Evolutionary conservation across 139 green algal species (phyloP), one percentile per base, ranked within the genome.

Genomic region (Tetradesmus obliquus): DNA sequence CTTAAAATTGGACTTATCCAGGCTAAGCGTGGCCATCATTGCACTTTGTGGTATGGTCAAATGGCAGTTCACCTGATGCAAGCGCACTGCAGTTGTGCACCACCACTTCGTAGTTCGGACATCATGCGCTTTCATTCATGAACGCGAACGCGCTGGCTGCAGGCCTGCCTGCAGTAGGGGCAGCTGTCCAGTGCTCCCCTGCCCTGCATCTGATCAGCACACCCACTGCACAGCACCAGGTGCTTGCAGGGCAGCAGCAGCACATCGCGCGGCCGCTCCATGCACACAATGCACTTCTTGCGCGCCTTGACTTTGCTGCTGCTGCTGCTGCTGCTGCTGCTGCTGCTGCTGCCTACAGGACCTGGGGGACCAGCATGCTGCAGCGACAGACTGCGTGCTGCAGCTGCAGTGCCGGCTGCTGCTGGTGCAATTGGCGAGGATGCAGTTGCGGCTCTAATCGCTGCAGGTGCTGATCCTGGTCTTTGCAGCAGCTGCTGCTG

Each of bases 201-300:
- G 22, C 24, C 76, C 72, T 76, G 13, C 54, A 91, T 55, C 20
- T 20, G 13, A 22, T 32, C 51, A 74, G 55, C 20, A 76, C 87
- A 84, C 60, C 54, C 72, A 3, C 22, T 62, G 74, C 72, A 84
- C 74, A 86, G 53, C 87, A 84, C 87, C 20, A 84, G 9, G 72
- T 91, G 87, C n/a, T 22, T 32, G 55, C 87, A 86, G 20, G 72
- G 87, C 74, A 86, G 72, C 87, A 91, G 87, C 72, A 86, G 72
- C 55, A 60, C 24, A n/a, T 82, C 76, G 22, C 76, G 66, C 66
- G 5, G 17, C 15, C 15, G 15, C 15, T 76, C 66, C 66, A 76
- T 76, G 66, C 66, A 76, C 66, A 76, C 66, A 5, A 76, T 76
- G 66, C 66, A 76, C 66, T 76, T 76, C 66, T 76, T 76, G 66